A percentile compares a stretch with the other conserved stretches of the same genome.
These are phyloP conservation scores for Phaffia tasmanica DNA, from an alignment of 768 basidiomycete genomes.

Conservation along the genomic window DNA sequence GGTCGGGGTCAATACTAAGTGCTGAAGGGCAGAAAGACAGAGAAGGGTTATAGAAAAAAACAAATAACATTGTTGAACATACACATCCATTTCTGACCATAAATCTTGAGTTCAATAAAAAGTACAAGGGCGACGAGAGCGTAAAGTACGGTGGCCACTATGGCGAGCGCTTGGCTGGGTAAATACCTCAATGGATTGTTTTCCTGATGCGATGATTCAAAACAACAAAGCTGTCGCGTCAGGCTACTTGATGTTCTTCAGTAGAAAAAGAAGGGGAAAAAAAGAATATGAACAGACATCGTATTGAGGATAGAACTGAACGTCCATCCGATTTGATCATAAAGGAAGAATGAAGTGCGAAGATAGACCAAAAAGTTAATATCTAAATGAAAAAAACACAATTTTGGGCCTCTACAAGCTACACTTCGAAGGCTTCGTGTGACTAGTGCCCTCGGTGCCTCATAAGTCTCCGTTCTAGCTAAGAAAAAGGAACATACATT, in stretches of 20 bases:
- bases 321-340: too few relatives aligned
- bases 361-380: too few relatives aligned
- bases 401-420: background rate
- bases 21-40: background rate
- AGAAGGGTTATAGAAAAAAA: background rate
- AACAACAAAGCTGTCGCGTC: background rate
- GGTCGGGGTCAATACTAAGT: background rate
- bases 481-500: background rate
- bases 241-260: background rate
- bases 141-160: conserved; percentile 19
- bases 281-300: background rate
- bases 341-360: background rate
- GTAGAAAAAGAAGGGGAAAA: background rate
- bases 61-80: background rate
- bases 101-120: background rate
- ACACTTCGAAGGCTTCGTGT: too few relatives aligned
- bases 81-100: conserved; percentile 22
- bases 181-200: conserved; percentile 21
- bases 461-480: too few relatives aligned
- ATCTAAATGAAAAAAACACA: background rate
- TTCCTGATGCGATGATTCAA: background rate
- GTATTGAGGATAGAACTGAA: conserved; percentile 11
- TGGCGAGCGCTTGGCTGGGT: conserved; percentile 3
- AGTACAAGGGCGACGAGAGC: background rate
- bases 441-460: too few relatives aligned